Evolutionary conservation across 2,329 filamentous ascomycete genomes (phyloP).

Genomic region (Stromatinia cepivora): DNA sequence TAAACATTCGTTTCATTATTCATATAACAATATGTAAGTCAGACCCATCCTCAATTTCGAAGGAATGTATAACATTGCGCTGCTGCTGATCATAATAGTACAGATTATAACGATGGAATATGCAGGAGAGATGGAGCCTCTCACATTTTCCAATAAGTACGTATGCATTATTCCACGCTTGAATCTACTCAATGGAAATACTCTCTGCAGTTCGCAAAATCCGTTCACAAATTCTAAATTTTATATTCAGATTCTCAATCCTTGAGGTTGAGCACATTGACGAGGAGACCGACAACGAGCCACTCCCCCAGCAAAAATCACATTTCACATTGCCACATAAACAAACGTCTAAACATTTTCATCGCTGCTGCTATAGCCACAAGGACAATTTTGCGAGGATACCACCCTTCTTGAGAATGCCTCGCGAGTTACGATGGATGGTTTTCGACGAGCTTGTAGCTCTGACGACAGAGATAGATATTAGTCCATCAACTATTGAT

Average conservation of each 20-base stretch:
- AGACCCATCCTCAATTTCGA: fast-evolving
- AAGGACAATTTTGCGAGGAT: neutral
- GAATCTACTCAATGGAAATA: too few relatives aligned
- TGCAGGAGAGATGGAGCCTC: neutral
- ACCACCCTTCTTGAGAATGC: neutral
- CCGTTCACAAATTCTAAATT: neutral
- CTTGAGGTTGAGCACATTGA: neutral
- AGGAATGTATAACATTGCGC: fast-evolving
- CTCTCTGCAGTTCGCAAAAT: fast-evolving
- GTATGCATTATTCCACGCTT: neutral
- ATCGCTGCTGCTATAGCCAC: fast-evolving
- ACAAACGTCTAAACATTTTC: neutral
- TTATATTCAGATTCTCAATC: neutral
- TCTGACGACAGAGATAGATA: neutral
- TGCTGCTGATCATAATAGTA: neutral
- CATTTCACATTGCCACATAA: neutral
- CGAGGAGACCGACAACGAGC: neutral
- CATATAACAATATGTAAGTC: neutral
- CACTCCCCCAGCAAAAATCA: neutral
- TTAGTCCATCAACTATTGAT: neutral
- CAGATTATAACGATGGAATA: neutral
- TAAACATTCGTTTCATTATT: neutral
- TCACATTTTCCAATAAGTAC: neutral
- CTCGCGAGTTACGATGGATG: neutral
- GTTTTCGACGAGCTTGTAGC: neutral